These are phyloP conservation scores for Apiospora arundinis DNA, from an alignment of 2,329 filamentous ascomycete genomes.

Conservation along the genomic window DNA sequence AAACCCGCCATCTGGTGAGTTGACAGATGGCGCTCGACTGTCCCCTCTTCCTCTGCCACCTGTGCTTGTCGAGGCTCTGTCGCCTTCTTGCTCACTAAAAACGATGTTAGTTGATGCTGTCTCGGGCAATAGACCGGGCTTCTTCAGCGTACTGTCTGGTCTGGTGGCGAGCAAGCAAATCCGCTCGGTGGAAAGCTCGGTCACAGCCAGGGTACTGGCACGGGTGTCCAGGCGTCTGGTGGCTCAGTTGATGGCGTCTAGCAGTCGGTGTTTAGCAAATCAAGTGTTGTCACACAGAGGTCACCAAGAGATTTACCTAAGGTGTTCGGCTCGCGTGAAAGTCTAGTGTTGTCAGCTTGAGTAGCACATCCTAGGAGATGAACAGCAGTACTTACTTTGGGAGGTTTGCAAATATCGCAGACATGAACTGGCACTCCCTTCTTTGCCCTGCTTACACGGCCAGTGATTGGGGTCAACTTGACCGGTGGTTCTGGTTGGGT, in stretches of 20 bases:
- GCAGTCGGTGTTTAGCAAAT: neutral
- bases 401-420: constrained; percentile 57
- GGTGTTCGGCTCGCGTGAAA: constrained; percentile 67
- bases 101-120: neutral
- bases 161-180: constrained; percentile 64
- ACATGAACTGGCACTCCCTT: constrained; percentile 65
- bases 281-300: neutral
- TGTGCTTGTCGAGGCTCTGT: constrained; percentile 40
- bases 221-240: constrained; percentile 58
- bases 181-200: constrained; percentile 63
- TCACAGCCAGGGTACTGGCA: constrained; percentile 62
- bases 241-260: constrained; percentile 67
- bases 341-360: constrained; percentile 50
- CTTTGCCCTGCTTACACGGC: constrained; percentile 63
- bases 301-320: constrained; percentile 54
- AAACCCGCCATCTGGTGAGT: constrained; percentile 31
- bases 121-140: neutral
- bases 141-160: constrained; percentile 55
- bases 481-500: constrained; percentile 46
- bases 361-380: neutral
- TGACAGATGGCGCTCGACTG: constrained; percentile 38
- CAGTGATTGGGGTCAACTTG: constrained; percentile 63
- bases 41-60: constrained; percentile 13
- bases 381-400: constrained; percentile 50
- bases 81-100: constrained; percentile 52